phyloP scores from a whole-genome alignment of 371 early-diverging fungal species.

The Mortierella sp. region DNA sequence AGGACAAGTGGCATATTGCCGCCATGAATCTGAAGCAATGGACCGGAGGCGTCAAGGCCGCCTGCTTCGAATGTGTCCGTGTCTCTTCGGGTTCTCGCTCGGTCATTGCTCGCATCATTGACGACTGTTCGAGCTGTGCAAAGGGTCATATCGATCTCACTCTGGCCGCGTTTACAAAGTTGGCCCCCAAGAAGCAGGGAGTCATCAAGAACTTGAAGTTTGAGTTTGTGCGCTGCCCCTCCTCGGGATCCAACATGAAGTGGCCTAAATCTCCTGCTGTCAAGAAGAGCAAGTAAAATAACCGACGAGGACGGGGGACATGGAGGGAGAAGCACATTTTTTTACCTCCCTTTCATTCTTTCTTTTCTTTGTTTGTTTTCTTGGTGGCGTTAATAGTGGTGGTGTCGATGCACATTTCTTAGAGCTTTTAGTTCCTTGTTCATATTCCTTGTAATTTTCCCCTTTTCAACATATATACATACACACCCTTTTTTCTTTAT shows the following conservation, averaged over 20 bases:
- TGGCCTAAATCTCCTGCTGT: conserved; percentile 26
- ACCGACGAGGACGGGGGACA: too few species aligned
- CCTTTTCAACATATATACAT: not conserved
- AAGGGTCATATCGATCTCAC: conserved; percentile 21
- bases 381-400: not conserved
- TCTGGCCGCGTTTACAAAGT: conserved; percentile 13
- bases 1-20: conserved; percentile 27
- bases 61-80: conserved; percentile 26
- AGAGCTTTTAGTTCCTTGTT: not conserved
- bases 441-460: too few species aligned
- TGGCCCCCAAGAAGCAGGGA: conserved; percentile 16
- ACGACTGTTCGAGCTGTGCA: conserved; percentile 17
- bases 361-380: not conserved
- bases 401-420: not conserved
- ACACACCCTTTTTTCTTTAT: not conserved
- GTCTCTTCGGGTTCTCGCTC: conserved; percentile 18
- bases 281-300: conserved; percentile 5
- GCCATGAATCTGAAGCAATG: conserved; percentile 11
- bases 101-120: conserved; percentile 27
- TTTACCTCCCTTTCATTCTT: not conserved
- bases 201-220: conserved; percentile 1
- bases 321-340: too few species aligned
- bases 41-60: conserved; percentile 1
- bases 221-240: conserved; percentile 21
- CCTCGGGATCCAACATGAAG: conserved; percentile 1